Conservation (phyloP, 768 basidiomycete species). For the Lanmaoa pseudosensibilis region DNA sequence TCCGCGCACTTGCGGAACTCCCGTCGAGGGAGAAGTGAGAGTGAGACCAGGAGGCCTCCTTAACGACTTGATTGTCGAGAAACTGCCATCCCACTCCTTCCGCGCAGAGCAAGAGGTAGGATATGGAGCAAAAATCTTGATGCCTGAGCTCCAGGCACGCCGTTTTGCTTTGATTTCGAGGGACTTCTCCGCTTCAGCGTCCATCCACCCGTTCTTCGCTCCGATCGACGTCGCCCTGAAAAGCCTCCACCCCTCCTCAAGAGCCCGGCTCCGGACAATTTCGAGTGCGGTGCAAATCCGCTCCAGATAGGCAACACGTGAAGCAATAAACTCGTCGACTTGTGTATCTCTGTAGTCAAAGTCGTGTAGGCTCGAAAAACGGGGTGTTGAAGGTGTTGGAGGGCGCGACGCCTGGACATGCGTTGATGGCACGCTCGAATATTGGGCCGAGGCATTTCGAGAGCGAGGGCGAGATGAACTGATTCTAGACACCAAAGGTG, state of each 20-base stretch:
- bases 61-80: not conserved
- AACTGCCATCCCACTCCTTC: slow-evolving; percentile 21
- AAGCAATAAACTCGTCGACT: slow-evolving; percentile 15
- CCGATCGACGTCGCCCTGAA: slow-evolving; percentile 31
- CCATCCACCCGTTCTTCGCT: slow-evolving; percentile 29
- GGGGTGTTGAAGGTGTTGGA: slow-evolving; percentile 1
- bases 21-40: slow-evolving; percentile 5
- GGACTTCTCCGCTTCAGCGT: slow-evolving; percentile 31
- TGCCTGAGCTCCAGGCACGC: slow-evolving; percentile 64
- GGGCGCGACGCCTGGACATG: not conserved
- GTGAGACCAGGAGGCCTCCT: slow-evolving; percentile 25
- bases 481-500: slow-evolving; percentile 22
- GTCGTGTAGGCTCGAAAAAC: slow-evolving; percentile 4
- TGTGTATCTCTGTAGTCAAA: slow-evolving; percentile 1
- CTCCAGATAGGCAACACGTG: slow-evolving; percentile 27
- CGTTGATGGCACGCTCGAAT: not conserved
- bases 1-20: slow-evolving; percentile 4
- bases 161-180: slow-evolving; percentile 61
- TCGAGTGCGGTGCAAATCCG: slow-evolving; percentile 44
- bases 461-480: slow-evolving; percentile 29
- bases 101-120: not conserved
- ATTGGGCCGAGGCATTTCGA: slow-evolving; percentile 17
- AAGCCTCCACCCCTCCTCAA: slow-evolving; percentile 40
- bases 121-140: slow-evolving; percentile 38
- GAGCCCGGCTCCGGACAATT: slow-evolving; percentile 43